A percentile compares a stretch with the other conserved stretches of the same genome.
Evolutionary conservation across 495 filamentous ascomycete genomes (phyloP).

Genomic region (Daldinia grandis): DNA sequence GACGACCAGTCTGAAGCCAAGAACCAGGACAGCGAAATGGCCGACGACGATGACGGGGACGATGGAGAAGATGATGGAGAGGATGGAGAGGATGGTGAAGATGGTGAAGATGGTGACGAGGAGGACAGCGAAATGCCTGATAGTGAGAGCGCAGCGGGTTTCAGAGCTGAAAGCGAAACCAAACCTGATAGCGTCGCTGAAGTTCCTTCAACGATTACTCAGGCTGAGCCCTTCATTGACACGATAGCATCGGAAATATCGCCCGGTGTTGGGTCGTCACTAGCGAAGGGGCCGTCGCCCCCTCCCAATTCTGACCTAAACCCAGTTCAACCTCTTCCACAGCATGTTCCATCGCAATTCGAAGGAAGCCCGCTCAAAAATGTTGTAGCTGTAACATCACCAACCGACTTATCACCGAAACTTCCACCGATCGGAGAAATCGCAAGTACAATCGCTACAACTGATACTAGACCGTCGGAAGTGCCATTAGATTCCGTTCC

Average conservation of each 20-base stretch:
- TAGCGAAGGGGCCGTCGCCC: slow-evolving; percentile 11
- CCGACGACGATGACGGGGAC: slow-evolving; percentile 58
- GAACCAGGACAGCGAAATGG: slow-evolving; percentile 56
- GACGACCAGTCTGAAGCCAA: slow-evolving; percentile 53
- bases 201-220: slow-evolving; percentile 11
- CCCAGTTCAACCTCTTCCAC: slow-evolving; percentile 28
- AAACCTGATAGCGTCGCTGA: slow-evolving; percentile 43
- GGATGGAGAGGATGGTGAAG: slow-evolving; percentile 49
- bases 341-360: slow-evolving; percentile 42
- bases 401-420: slow-evolving; percentile 17
- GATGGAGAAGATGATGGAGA: slow-evolving; percentile 53
- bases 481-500: slow-evolving; percentile 4
- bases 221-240: slow-evolving; percentile 18
- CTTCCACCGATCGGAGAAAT: slow-evolving; percentile 15
- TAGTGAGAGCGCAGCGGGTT: slow-evolving; percentile 31
- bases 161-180: slow-evolving; percentile 39
- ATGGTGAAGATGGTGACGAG: slow-evolving; percentile 48
- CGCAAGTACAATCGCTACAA: background rate
- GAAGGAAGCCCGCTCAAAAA: slow-evolving; percentile 61
- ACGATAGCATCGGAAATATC: slow-evolving; percentile 29
- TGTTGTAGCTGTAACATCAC: slow-evolving; percentile 46
- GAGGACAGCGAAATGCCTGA: slow-evolving; percentile 46
- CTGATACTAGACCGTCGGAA: background rate
- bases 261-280: slow-evolving; percentile 35
- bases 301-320: slow-evolving; percentile 20